Conservation (phyloP, 2,329 filamentous ascomycete genomes). For the Parastagonospora avenae region DNA sequence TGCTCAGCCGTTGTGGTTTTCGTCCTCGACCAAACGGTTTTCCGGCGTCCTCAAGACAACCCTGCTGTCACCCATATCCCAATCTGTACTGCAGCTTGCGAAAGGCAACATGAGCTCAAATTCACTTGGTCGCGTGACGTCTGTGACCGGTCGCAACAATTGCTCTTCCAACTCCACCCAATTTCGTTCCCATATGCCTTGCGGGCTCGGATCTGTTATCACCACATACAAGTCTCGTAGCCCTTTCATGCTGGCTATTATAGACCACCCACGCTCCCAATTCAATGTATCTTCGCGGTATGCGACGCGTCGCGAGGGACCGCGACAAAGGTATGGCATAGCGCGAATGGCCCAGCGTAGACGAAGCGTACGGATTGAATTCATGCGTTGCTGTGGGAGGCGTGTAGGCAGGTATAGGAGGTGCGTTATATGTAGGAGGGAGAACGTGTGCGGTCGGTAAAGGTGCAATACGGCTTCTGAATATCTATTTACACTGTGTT, state of each 20-base stretch:
- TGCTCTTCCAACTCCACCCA: constrained; percentile 36
- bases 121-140: constrained; percentile 17
- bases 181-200: constrained; percentile 33
- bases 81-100: constrained; percentile 28
- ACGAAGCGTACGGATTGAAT: constrained; percentile 33
- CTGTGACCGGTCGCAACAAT: constrained; percentile 31
- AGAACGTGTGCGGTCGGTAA: constrained; percentile 38
- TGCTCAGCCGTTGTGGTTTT: too few species aligned
- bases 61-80: constrained; percentile 31
- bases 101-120: constrained; percentile 40
- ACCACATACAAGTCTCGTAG: constrained; percentile 33
- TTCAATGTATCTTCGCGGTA: constrained; percentile 44
- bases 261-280: constrained; percentile 38
- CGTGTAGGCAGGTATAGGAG: constrained; percentile 39
- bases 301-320: constrained; percentile 22
- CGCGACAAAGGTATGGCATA: constrained; percentile 37
- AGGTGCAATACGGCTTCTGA: constrained; percentile 37
- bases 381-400: constrained; percentile 30
- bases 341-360: constrained; percentile 43
- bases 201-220: constrained; percentile 34
- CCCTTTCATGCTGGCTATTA: constrained; percentile 32
- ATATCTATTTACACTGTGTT: constrained; percentile 26
- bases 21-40: background rate
- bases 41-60: constrained; percentile 27
- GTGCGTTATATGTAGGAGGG: constrained; percentile 40